Percentiles rank a stretch among this genome's conserved stretches.
Conservation (phyloP, 257 asterid species). For the Przewalskia tangutica region DNA sequence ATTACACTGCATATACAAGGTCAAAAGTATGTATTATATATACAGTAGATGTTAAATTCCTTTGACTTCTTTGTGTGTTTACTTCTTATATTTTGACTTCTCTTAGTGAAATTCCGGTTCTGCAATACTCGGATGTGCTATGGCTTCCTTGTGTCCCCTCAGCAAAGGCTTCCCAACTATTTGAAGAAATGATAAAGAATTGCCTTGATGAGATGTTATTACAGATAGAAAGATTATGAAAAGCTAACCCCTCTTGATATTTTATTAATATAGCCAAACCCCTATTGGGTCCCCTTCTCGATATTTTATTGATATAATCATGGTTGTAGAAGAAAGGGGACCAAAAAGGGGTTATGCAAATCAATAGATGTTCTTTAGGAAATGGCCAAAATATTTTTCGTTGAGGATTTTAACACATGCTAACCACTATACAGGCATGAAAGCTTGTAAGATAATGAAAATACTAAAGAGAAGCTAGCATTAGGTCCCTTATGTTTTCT, state of each 20-base stretch:
- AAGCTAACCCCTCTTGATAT: background rate
- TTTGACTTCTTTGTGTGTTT: too few relatives aligned
- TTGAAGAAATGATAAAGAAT: background rate
- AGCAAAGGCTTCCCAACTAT: background rate
- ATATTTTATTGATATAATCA: background rate
- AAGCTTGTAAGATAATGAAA: slow-evolving; percentile 13
- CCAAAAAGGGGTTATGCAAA: background rate
- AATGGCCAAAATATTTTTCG: slow-evolving; percentile 2
- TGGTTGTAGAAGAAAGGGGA: background rate
- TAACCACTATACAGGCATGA: slow-evolving; percentile 43
- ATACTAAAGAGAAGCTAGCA: slow-evolving; percentile 10
- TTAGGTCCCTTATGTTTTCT: slow-evolving; percentile 34
- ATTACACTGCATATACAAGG: too few relatives aligned
- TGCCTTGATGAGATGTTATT: background rate
- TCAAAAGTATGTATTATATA: too few relatives aligned
- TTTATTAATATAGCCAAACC: background rate
- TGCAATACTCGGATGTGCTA: background rate
- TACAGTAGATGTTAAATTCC: too few relatives aligned
- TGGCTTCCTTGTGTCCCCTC: slow-evolving; percentile 22
- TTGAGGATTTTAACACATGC: slow-evolving; percentile 34
- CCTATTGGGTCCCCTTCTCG: background rate
- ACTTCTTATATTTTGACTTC: too few relatives aligned
- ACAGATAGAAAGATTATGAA: background rate
- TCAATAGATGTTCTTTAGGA: background rate
- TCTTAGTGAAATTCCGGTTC: too few relatives aligned